phyloP scores from a whole-genome alignment of 208 protist species.

The Crithidia fasciculata region DNA sequence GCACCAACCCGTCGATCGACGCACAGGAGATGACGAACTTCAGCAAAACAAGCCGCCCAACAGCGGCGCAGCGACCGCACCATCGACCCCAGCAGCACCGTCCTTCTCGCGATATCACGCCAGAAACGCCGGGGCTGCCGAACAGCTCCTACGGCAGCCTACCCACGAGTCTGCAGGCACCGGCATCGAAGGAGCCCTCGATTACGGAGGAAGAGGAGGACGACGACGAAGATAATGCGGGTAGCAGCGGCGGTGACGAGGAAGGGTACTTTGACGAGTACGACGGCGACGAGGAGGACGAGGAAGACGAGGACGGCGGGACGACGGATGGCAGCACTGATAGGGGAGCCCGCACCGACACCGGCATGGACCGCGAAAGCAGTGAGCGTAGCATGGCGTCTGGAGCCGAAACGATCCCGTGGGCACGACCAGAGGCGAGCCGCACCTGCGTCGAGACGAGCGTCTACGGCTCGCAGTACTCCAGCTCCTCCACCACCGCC shows the following conservation, averaged over 20 bases:
- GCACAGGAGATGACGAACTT: constrained; percentile 4
- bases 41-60: background rate
- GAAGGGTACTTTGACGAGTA: background rate
- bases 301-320: background rate
- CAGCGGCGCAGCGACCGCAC: background rate
- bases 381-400: constrained; percentile 5
- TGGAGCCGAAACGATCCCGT: constrained; percentile 8
- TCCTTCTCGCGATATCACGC: no score
- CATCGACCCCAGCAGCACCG: background rate
- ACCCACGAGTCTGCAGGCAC: background rate
- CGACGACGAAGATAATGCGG: background rate
- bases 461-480: background rate
- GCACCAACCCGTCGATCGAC: background rate
- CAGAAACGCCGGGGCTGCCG: background rate
- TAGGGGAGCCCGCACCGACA: background rate
- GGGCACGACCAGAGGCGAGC: constrained; percentile 1
- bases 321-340: background rate
- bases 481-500: background rate
- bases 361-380: background rate
- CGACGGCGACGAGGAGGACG: background rate
- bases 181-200: background rate
- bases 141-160: background rate
- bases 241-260: background rate
- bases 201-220: background rate
- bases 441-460: background rate